These are phyloP conservation scores for Somion occarium DNA, from an alignment of 1,284 basidiomycete genomes.

Conservation along the genomic window DNA sequence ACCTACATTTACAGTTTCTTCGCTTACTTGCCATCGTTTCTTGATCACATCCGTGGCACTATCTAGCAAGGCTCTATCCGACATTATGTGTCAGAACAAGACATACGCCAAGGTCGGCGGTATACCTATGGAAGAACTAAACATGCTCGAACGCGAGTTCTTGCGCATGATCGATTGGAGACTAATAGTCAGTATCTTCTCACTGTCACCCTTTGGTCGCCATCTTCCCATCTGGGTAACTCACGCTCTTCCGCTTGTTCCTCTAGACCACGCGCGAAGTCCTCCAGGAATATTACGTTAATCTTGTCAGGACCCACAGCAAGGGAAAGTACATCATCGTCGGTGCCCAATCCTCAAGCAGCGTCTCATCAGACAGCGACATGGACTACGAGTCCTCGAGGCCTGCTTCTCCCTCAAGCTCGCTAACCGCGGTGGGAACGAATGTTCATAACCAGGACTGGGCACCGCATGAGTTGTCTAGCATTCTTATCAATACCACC, in stretches of 20 bases:
- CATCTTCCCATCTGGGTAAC: constrained; percentile 12
- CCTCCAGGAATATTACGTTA: constrained; percentile 81
- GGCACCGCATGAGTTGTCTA: constrained; percentile 36
- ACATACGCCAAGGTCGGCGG: constrained; percentile 94
- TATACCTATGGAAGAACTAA: constrained; percentile 84
- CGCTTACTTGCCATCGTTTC: constrained; percentile 93
- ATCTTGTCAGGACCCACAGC: constrained; percentile 75
- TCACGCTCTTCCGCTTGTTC: constrained; percentile 1
- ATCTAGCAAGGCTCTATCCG: constrained; percentile 87
- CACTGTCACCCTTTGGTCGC: constrained; percentile 11
- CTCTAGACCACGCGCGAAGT: constrained; percentile 74
- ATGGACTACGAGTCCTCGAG: constrained; percentile 55
- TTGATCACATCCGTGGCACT: constrained; percentile 87
- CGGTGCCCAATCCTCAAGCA: constrained; percentile 35
- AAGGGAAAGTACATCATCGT: constrained; percentile 51
- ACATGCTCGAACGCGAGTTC: constrained; percentile 90
- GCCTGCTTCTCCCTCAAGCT: constrained; percentile 41
- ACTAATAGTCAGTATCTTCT: constrained; percentile 70
- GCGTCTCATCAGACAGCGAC: constrained; percentile 48
- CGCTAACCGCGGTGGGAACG: background rate
- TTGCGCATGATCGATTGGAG: constrained; percentile 88
- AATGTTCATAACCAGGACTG: background rate
- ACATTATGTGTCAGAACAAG: constrained; percentile 89
- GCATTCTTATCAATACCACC: constrained; percentile 50
- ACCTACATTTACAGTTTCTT: constrained; percentile 86